Percentiles rank a stretch among this genome's conserved stretches.
Conservation (phyloP, 2,329 filamentous ascomycete genomes). For the Botrytis elliptica region DNA sequence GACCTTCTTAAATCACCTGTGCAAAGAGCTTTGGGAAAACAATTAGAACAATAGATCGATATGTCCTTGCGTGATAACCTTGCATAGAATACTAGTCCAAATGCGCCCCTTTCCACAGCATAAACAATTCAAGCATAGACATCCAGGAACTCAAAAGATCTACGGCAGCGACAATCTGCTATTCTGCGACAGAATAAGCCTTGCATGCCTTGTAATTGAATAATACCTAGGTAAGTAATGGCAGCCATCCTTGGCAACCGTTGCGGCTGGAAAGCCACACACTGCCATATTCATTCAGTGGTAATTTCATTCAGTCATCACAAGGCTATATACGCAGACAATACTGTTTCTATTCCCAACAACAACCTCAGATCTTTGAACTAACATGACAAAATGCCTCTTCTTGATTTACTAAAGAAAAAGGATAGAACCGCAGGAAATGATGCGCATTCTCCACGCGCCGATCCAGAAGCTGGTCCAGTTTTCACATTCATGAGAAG, state of each 20-base stretch:
- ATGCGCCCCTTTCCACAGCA: conserved; percentile 17
- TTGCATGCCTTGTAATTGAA: conserved; percentile 15
- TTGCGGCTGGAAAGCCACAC: conserved; percentile 30
- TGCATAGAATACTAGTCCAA: conserved; percentile 11
- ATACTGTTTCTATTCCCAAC: conserved; percentile 6
- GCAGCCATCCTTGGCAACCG: conserved; percentile 22
- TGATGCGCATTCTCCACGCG: conserved; percentile 35
- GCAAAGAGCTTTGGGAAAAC: neutral
- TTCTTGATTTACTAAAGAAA: conserved; percentile 62
- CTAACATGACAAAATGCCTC: conserved; percentile 48
- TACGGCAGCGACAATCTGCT: conserved; percentile 27
- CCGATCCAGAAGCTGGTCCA: conserved; percentile 26
- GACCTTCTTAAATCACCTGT: neutral
- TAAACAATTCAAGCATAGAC: neutral
- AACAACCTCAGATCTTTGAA: conserved; percentile 12
- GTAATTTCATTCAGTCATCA: conserved; percentile 12
- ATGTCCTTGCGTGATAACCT: neutral
- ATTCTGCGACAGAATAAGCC: conserved; percentile 10
- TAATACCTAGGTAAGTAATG: neutral
- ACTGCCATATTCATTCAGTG: conserved; percentile 28
- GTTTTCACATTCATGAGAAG: conserved; percentile 83
- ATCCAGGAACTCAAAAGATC: conserved; percentile 26
- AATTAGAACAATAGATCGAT: neutral
- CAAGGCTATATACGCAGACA: conserved; percentile 23
- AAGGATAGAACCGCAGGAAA: conserved; percentile 53